Evolutionary conservation across 202 grass and related monocot species (phyloP), one percentile per base, ranked within the genome.

Genomic region (Dendrocalamus latiflorus): DNA sequence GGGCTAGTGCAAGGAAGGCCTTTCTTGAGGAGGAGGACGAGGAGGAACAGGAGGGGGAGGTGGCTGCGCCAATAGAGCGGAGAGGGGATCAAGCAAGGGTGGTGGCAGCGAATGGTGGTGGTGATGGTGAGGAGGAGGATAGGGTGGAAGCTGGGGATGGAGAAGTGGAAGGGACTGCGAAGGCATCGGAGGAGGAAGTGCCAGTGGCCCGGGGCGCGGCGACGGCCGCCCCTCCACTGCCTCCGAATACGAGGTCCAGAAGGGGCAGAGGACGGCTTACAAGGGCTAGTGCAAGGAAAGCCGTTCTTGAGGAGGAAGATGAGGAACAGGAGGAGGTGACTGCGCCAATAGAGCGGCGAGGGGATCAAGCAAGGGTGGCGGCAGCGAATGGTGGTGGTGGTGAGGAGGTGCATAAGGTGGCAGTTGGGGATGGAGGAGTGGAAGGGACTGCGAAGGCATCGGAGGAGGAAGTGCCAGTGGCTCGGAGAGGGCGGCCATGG

Each of bases 171-270:
- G 57, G 67, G 36, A 81, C 50, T 12, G 44, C 18, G 4, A 77
- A 51, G 39, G 39, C 71, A 67, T 72, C 25, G 71, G 20, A 65
- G 37, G 60, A 85, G 47, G 72, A 81, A 72, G 45, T 16, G 13
- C 60, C 50, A 16, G 38, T 83, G 43, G 49, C 50, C 74, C 42
- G 20, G 30, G 78, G 49, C 21, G 77, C 48, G 61, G 2, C 20
- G 22, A 7, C 38, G 37, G 49, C 25, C 1, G 49, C 8, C 28
- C 66, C 20, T 78, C n/a, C 65, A 48, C 56, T 58, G 48, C 21
- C 21, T 22, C 72, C 62, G 39, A 94, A 25, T 30, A 9, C 54
- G 28, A 91, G 77, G 65, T 49, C 79, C 20, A 59, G 74, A 77
- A 77, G 64, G 76, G 82, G 44, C 24, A 22, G 42, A 26, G 66